A percentile compares a stretch with the other conserved stretches of the same genome.
These are phyloP conservation scores for Aspergillus quadrilineatus DNA, from an alignment of 2,329 filamentous ascomycete species.

Conservation along the genomic window DNA sequence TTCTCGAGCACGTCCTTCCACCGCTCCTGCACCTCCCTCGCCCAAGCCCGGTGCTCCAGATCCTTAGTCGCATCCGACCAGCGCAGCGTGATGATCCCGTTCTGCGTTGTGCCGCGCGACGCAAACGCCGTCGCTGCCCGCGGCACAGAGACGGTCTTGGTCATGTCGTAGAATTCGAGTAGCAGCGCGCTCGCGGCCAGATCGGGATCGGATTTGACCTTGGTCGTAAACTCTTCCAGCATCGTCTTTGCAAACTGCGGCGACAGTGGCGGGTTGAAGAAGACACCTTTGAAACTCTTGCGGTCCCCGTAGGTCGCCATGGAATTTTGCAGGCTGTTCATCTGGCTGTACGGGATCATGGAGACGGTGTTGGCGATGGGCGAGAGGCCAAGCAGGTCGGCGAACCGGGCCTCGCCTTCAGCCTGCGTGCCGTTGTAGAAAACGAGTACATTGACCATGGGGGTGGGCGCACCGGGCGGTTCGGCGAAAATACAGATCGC, in stretches of 20 bases:
- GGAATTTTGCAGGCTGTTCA: conserved; percentile 43
- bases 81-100: conserved; percentile 42
- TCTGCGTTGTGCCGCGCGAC: conserved; percentile 47
- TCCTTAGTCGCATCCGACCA: conserved; percentile 46
- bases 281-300: conserved; percentile 47
- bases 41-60: conserved; percentile 39
- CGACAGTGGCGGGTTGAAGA: conserved; percentile 45
- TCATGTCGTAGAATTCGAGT: conserved; percentile 47
- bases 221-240: conserved; percentile 31
- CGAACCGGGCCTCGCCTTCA: conserved; percentile 39
- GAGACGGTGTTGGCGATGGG: conserved; percentile 39
- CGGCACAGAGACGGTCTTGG: conserved; percentile 39
- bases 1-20: conserved; percentile 28
- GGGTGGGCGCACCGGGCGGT: conserved; percentile 5
- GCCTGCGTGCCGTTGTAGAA: conserved; percentile 24
- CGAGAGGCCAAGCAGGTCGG: conserved; percentile 38
- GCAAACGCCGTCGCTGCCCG: conserved; percentile 46
- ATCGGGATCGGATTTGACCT: conserved; percentile 29
- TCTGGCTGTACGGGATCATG: conserved; percentile 43
- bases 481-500: conserved; percentile 12
- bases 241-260: conserved; percentile 33
- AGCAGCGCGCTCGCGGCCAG: conserved; percentile 33
- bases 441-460: conserved; percentile 14
- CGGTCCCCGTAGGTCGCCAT: conserved; percentile 42
- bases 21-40: conserved; percentile 32